Base-by-base conservation (phyloP, 1,284 basidiomycete species). In the Ceratobasidium sp. region DNA sequence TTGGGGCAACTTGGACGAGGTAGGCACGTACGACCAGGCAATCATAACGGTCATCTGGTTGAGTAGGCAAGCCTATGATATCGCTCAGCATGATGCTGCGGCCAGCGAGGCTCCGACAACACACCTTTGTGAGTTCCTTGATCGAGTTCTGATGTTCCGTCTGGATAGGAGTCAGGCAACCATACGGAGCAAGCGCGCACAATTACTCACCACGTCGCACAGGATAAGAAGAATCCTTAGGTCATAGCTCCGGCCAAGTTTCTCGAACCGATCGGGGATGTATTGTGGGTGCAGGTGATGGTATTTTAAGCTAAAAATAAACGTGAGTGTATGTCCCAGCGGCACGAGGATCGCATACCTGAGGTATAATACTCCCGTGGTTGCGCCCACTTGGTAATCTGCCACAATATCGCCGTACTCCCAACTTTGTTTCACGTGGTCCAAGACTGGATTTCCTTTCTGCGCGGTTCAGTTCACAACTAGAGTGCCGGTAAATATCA, bases 201-300 rank as follows among this genome's bases (percentile, higher is more conserved):
- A 29, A 22, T 8, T 44, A 25, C 32, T 19, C 37, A 97, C 96
- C 64, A 98, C 90, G 84, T 99, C 98, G 82, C 95, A 99, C 80
- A 96, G 86, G 49, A 99, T 88, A 17, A 99, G 87, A n/a, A 99
- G 85, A 57, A 99, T 89, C 54, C 98, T 87, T 0, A 98, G 87
- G 70, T 90, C 93, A 83, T 95, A 99, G 15, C 90, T 89, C 54
- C 89, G 89, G 2, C 91, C 92, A 19, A 99, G 89, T 80, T 92
- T 93, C 81, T 95, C 91, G 77, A 99, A 96, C 2, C 98, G 91
- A 59, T 89, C 89, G 82, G 96, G 94, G 77, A 99, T 92, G 82
- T 99, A 99, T 84, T 99, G 98, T 4, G 98, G 98, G 83, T 99
- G 98, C 19, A 99, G 88, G 34, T 97, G 93, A 81, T 99, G 97